A percentile compares a stretch with the other conserved stretches of the same genome.
Conservation (phyloP, 176 grass and related monocot species). For the Juncus effusus region DNA sequence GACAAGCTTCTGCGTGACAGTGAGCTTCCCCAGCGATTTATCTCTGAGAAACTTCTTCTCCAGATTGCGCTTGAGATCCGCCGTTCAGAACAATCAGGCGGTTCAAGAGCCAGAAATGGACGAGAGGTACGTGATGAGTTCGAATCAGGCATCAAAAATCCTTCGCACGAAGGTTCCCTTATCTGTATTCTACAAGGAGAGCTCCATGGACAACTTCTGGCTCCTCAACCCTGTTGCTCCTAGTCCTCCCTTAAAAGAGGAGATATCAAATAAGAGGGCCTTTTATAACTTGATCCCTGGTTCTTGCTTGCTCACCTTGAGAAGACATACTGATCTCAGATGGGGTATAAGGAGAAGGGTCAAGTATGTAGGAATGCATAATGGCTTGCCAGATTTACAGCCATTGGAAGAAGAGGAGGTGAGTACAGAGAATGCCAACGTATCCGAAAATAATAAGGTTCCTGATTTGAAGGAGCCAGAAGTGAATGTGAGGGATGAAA, state of each 20-base stretch:
- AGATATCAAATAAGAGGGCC: background rate
- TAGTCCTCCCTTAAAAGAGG: conserved; percentile 26
- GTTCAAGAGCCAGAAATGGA: conserved; percentile 53
- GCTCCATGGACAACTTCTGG: conserved; percentile 57
- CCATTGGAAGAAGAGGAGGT: conserved; percentile 16
- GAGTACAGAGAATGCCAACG: background rate
- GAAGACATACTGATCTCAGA: conserved; percentile 22
- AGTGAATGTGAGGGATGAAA: conserved; percentile 10
- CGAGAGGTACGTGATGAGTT: conserved; percentile 81
- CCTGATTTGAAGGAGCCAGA: background rate
- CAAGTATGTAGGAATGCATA: conserved; percentile 37
- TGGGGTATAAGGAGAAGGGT: conserved; percentile 58
- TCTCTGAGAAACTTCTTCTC: conserved; percentile 8
- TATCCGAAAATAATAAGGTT: no score
- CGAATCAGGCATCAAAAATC: conserved; percentile 45
- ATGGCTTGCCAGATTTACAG: conserved; percentile 9
- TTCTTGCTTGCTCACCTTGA: conserved; percentile 44
- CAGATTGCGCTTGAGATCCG: conserved; percentile 16
- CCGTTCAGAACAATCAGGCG: background rate
- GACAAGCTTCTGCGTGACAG: conserved; percentile 24
- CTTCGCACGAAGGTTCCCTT: conserved; percentile 29
- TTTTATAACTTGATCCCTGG: background rate
- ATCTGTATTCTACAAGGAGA: conserved; percentile 31
- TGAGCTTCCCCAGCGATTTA: conserved; percentile 19
- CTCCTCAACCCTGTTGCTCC: conserved; percentile 33